Percentiles rank a stretch among this genome's conserved stretches.
Evolutionary conservation across 495 filamentous ascomycete species (phyloP).

Genomic region (Penicilliopsis zonata): DNA sequence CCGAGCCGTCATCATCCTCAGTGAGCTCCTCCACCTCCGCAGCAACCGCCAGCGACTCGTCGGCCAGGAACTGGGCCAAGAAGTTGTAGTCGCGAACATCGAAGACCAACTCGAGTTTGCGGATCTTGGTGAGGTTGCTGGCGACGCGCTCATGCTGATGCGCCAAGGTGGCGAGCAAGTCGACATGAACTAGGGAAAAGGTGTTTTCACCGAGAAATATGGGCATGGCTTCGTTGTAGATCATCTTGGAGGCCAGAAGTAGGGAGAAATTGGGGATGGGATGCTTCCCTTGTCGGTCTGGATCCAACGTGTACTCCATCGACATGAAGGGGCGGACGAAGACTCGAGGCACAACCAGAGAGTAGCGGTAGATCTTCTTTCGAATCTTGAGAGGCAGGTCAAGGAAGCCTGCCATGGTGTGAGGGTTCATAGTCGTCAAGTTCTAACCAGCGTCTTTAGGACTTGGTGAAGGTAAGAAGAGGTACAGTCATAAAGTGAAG

Average conservation of each 20-base stretch:
- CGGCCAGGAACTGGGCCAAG: conserved; percentile 1
- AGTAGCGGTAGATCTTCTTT: conserved; percentile 9
- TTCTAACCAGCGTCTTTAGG: conserved; percentile 35
- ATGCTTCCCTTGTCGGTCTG: conserved; percentile 1
- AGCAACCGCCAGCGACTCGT: background rate
- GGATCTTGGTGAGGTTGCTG: conserved; percentile 2
- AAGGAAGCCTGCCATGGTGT: conserved; percentile 5
- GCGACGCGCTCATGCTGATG: conserved; percentile 1
- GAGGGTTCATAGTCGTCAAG: conserved; percentile 12
- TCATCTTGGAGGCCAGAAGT: conserved; percentile 4
- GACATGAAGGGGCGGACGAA: conserved; percentile 8
- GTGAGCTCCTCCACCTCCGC: background rate
- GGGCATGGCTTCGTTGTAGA: conserved; percentile 7
- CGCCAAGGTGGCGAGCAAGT: conserved; percentile 1
- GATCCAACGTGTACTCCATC: conserved; percentile 2
- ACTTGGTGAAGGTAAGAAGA: no score
- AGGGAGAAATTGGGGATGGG: conserved; percentile 4
- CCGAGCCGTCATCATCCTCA: no score
- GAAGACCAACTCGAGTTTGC: conserved; percentile 5
- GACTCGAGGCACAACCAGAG: conserved; percentile 4
- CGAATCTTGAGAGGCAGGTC: conserved; percentile 9
- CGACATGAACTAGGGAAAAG: conserved; percentile 4
- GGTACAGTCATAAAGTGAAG: no score
- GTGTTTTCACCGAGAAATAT: conserved; percentile 9
- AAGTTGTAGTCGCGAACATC: conserved; percentile 4